Base-by-base conservation (phyloP, 2,329 filamentous ascomycete genomes). In the Rhytidhysteron rufulum region DNA sequence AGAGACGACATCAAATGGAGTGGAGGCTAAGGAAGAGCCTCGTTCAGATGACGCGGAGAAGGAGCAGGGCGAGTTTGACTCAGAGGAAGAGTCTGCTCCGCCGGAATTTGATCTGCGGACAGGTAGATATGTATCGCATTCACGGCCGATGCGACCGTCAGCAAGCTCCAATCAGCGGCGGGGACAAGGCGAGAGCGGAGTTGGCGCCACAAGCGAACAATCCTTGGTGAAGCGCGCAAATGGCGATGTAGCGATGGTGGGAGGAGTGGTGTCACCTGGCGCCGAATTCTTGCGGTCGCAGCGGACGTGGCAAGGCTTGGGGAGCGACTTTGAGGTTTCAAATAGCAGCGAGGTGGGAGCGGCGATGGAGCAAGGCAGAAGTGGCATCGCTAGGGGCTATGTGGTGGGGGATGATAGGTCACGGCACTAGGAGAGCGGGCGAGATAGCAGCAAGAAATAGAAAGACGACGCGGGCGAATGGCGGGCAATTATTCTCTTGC, bases 61-160 rank as follows among this genome's bases (percentile, higher is more conserved):
- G 4, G 65, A 70, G 8, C 68, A 62, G 10, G 69, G 68, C 2
- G 72, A 71, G 0, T 79, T 83, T 32, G 84, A 88, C 55, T 89
- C 86, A 1, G 82, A 86, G 50, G 81, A 76, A 39, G 77, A 80
- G 51, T 81, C 78, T 17, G 77, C 77, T 36, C 79, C 89, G 0
- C 93, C 93, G 1, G 88, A 95, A 54, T 98, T 95, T 54, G 91
- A 98, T 64, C 76, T 97, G 8, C 78, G 91, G 10, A 96, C 90
- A 2, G 91, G 91, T 25, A 82, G 80, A 46, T 87, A 96, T 53
- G 75, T 94, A 31, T 86, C 82, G 10, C 81, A 86, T 51, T 86
- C 86, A 43, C 78, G 88, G 40, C 88, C 89, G 4, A 87, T 91
- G 56, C 43, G 54, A 33, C 46, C 45, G 45, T 49, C 51, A 44